Evolutionary conservation across 768 basidiomycete species (phyloP).

Genomic region (Mycena kentingensis): DNA sequence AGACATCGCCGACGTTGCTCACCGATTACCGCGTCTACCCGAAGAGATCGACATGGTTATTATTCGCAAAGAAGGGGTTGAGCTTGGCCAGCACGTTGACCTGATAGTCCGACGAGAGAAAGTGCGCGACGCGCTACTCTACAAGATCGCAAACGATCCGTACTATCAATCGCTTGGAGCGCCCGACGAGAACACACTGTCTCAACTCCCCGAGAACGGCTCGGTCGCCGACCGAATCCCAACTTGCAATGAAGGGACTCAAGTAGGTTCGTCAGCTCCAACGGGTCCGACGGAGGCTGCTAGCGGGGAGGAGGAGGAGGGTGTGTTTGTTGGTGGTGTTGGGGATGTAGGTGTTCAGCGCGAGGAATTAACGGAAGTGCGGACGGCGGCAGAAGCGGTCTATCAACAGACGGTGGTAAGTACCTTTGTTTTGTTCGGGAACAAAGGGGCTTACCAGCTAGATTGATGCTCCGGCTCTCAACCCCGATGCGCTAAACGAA

Average conservation of each 20-base stretch:
- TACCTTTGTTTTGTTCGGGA: neutral
- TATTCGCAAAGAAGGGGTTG: slow-evolving; percentile 7
- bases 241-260: neutral
- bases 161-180: slow-evolving; percentile 3
- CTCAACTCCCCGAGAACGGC: slow-evolving; percentile 12
- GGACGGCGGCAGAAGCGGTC: neutral
- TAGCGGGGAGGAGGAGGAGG: neutral
- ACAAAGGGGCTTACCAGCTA: neutral
- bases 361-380: slow-evolving; percentile 3
- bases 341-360: slow-evolving; percentile 4
- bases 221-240: slow-evolving; percentile 12
- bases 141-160: slow-evolving; percentile 18
- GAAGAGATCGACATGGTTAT: slow-evolving; percentile 17
- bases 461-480: neutral
- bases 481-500: slow-evolving; percentile 4
- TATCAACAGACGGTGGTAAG: slow-evolving; percentile 12
- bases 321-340: slow-evolving; percentile 2
- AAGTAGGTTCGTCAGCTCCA: neutral
- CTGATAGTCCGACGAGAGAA: slow-evolving; percentile 7
- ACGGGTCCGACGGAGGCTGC: slow-evolving; percentile 11
- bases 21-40: slow-evolving; percentile 10
- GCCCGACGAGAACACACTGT: slow-evolving; percentile 1
- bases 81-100: slow-evolving; percentile 1
- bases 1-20: slow-evolving; percentile 8
- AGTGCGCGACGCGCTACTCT: slow-evolving; percentile 6